Evolutionary conservation across 768 basidiomycete genomes (phyloP).

Genomic region (Tulasnella sp.): DNA sequence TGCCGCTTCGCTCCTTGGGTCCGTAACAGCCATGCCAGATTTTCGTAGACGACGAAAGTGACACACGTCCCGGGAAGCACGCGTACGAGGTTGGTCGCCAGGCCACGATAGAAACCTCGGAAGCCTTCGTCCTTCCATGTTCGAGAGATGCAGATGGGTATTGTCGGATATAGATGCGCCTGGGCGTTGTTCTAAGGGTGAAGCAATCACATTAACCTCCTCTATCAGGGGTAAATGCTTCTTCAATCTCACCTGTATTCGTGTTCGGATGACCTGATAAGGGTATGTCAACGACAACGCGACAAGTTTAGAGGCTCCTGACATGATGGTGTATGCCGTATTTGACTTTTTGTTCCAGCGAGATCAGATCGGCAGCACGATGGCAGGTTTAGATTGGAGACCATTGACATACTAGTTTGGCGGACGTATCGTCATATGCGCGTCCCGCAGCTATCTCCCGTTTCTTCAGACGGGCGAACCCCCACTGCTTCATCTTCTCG

Average conservation of each 20-base stretch:
- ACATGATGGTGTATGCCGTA: slow-evolving; percentile 81
- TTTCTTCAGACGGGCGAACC: slow-evolving; percentile 61
- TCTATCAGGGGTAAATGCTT: background rate
- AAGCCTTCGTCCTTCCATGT: slow-evolving; percentile 76
- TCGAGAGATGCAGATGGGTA: slow-evolving; percentile 63
- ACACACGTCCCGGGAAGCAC: slow-evolving; percentile 96
- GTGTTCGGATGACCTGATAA: slow-evolving; percentile 91
- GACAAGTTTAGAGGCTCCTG: slow-evolving; percentile 75
- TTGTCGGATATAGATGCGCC: slow-evolving; percentile 62
- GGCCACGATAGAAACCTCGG: slow-evolving; percentile 85
- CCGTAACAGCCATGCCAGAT: slow-evolving; percentile 70
- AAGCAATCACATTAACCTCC: background rate
- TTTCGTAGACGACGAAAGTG: slow-evolving; percentile 96
- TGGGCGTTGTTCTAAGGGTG: slow-evolving; percentile 50
- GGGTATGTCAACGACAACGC: slow-evolving; percentile 86
- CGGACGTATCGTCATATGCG: slow-evolving; percentile 57
- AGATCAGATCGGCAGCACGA: background rate
- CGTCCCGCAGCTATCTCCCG: slow-evolving; percentile 50
- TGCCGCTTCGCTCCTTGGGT: slow-evolving; percentile 24
- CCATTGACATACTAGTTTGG: slow-evolving; percentile 68
- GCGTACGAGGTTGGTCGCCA: slow-evolving; percentile 86
- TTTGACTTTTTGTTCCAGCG: slow-evolving; percentile 65
- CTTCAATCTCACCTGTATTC: slow-evolving; percentile 60
- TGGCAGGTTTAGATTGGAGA: background rate
- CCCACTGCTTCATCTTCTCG: slow-evolving; percentile 89